Evolutionary conservation across 768 basidiomycete genomes (phyloP), one percentile per base, ranked within the genome.

Genomic region (Fomitopsis pulvina): DNA sequence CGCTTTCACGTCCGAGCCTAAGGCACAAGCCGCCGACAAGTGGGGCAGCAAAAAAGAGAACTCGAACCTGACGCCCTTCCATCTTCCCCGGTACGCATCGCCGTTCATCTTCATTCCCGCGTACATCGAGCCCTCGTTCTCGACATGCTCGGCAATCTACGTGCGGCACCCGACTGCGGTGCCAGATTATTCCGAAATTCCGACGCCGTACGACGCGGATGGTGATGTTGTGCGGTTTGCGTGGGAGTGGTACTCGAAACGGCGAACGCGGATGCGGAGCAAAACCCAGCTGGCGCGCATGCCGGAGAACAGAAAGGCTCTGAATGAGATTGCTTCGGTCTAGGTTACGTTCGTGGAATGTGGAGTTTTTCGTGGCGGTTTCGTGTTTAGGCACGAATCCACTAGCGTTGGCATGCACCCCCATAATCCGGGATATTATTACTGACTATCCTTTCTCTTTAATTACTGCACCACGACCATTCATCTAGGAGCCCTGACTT

Each of bases 81-180:
- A 79, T 62, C 83, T 96, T 9, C 96, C 96, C 0, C 71, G 78
- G 29, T 96, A 83, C 61, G 88, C 94, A 10, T 79, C 91, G 0
- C 94, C 96, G 0, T 89, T 86, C 75, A 74, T 97, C 34, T 98
- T 96, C 75, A 79, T 98, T 55, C 96, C 96, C 4, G 83, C 91
- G 0, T 94, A 92, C 65, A 77, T 92, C 46, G 89, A 94, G 57
- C 79, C 83, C 11, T 87, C 84, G 50, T 97, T 88, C 74, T 62
- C 77, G 41, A 92, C 92, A 9, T 97, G 95, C 66, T 91, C 93
- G 1, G 85, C 85, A 12, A 74, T 97, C 45, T 98, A 95, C 64
- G 80, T 98, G 27, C 88, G 96, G 30, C 92, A 98, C 60, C 96
- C 96, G 7, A 96, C 94, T 0, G 96, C 95, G 0, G 81, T 92